These are phyloP conservation scores for Xylaria palmicola DNA, from an alignment of 495 filamentous ascomycete species.

Conservation along the genomic window DNA sequence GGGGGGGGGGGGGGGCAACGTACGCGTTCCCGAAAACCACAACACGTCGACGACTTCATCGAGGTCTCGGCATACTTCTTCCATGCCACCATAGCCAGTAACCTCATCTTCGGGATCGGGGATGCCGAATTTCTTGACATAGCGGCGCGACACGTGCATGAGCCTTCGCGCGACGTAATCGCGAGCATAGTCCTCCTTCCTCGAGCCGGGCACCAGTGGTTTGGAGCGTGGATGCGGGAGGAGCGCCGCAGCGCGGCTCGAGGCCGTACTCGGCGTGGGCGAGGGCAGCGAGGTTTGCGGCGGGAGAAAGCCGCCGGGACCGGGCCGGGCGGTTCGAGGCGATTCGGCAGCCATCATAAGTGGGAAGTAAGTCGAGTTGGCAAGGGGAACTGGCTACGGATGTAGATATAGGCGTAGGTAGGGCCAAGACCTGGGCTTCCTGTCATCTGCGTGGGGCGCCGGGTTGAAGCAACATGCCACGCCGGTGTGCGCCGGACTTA, in stretches of 20 bases:
- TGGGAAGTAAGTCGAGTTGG: not conserved
- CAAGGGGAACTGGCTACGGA: too few relatives aligned
- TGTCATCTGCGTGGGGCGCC: too few relatives aligned
- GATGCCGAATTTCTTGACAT: constrained; percentile 69
- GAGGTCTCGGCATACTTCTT: constrained; percentile 67
- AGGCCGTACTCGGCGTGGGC: constrained; percentile 53
- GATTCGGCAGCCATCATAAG: constrained; percentile 42
- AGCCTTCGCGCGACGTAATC: constrained; percentile 65
- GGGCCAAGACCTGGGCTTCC: too few relatives aligned
- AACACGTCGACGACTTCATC: constrained; percentile 71
- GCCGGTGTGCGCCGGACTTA: not conserved
- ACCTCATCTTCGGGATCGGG: constrained; percentile 53
- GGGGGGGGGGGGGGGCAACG: too few relatives aligned
- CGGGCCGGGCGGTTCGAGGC: constrained; percentile 16
- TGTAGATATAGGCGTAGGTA: too few relatives aligned
- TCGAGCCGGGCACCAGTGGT: constrained; percentile 66
- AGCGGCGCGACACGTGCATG: constrained; percentile 63
- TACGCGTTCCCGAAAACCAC: constrained; percentile 83
- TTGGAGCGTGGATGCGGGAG: constrained; percentile 65
- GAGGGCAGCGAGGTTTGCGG: constrained; percentile 46
- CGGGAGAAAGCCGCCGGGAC: constrained; percentile 50
- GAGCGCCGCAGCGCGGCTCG: constrained; percentile 37
- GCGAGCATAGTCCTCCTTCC: constrained; percentile 75
- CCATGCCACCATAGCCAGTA: constrained; percentile 66
- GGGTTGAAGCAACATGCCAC: not conserved